Evolutionary conservation across 768 basidiomycete species (phyloP), one percentile per base, ranked within the genome.

Genomic region (Candolleomyces aberdarensis): DNA sequence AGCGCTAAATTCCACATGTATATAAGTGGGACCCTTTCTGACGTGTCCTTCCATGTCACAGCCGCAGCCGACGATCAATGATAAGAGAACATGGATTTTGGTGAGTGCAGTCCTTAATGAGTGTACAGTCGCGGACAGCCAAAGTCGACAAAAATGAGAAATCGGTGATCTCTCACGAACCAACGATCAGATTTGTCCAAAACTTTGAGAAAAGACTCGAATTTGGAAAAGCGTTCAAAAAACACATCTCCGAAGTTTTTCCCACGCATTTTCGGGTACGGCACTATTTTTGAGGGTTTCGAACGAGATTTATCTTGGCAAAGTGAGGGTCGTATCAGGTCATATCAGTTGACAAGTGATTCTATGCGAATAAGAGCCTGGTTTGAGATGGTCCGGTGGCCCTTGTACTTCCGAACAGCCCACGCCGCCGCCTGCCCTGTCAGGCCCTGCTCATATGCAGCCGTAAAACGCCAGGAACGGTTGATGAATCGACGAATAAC

Each of bases 391-490:
- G 61, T 26, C 6, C 68, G 54, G 60, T 79, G 78, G 6, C 64
- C 62, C 51, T 70, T 72, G 60, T 77, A 72, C 65, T 74, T 73
- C 14, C 62, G 48, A 2, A 76, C 73, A 19, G 73, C 74, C 74
- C 76, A 79, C 46, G 68, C 76, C 6, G 74, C 76, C 22, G 74
- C 75, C 44, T 73, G 71, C 13, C 75, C 74, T 3, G 59, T 76
- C 26, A 79, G 61, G 0, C 76, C 75, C 11, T 60, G 22, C 9
- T 59, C 60, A 58, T 78, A 80, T 3, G 75, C 70, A 58, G 63
- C 66, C 67, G 74, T 71, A 51, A 76, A 80, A 0, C 67, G 36
- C 70, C 70, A 76, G 0, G 74, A 69, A 1, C 65, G 57, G 43
- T 76, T 76, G 57, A 78, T 69, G 55, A 78, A 79, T 5, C 66